Conservation (phyloP, 2,329 filamentous ascomycete genomes). For the Stachybotrys echinatus region DNA sequence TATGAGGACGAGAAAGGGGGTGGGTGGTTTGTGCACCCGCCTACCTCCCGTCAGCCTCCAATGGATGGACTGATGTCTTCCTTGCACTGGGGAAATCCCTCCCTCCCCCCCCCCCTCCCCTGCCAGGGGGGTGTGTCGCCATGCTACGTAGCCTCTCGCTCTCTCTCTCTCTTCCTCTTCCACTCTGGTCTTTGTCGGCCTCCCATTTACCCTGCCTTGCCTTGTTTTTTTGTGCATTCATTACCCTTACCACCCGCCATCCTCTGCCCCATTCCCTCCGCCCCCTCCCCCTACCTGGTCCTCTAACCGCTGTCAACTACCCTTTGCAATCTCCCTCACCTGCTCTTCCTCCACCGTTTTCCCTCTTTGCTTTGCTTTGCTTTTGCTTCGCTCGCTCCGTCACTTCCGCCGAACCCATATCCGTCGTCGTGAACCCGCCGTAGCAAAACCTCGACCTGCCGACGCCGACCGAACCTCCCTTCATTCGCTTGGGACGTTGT, state of each 20-base stretch:
- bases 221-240: background rate
- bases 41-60: too few species aligned
- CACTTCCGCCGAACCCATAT: too few species aligned
- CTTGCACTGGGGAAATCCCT: background rate
- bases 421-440: too few species aligned
- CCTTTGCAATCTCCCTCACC: background rate
- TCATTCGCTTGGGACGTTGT: constrained; percentile 17
- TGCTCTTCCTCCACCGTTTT: too few species aligned
- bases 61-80: background rate
- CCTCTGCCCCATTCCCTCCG: background rate
- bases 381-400: background rate
- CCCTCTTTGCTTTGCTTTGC: background rate
- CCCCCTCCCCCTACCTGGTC: background rate
- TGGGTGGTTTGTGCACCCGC: too few species aligned
- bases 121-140: too few species aligned
- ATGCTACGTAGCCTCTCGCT: too few species aligned
- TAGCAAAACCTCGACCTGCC: too few species aligned
- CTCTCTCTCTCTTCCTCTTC: background rate
- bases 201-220: background rate
- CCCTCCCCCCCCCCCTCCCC: too few species aligned
- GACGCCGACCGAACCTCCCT: constrained; percentile 16
- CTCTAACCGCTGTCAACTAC: background rate
- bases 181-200: background rate
- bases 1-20: too few species aligned
- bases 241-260: background rate